phyloP scores from a whole-genome alignment of 2,329 filamentous ascomycete species.

The Colletotrichum tropicale region DNA sequence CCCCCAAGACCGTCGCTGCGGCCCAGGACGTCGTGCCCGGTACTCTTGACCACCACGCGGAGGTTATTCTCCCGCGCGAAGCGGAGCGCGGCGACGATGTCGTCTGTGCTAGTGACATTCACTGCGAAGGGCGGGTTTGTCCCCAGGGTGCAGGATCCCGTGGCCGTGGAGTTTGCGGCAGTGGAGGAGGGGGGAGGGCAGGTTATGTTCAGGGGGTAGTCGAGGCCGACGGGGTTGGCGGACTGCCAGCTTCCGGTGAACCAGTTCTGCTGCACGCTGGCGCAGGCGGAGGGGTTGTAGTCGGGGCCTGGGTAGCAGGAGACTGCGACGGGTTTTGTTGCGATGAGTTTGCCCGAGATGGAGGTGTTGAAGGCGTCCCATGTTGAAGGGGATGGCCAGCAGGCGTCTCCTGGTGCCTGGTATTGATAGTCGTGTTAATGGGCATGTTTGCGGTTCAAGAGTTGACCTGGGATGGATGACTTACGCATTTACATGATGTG shows the following conservation, averaged over 20 bases:
- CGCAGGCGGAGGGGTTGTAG: background rate
- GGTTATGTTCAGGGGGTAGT: background rate
- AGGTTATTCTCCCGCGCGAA: background rate
- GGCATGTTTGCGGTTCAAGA: background rate
- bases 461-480: background rate
- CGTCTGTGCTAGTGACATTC: background rate
- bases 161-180: background rate
- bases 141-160: background rate
- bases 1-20: background rate
- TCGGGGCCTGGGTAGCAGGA: background rate
- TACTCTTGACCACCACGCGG: background rate
- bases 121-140: background rate
- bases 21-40: background rate
- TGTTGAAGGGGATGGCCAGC: background rate
- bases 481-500: background rate
- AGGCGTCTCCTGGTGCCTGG: background rate
- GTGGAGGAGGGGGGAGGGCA: background rate
- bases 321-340: background rate
- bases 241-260: background rate
- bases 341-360: background rate
- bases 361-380: background rate
- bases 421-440: accelerated
- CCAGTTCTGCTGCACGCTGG: background rate
- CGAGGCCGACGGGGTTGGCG: background rate
- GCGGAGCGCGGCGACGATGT: background rate